These are phyloP conservation scores for Rhizopogon rudus DNA, from an alignment of 768 basidiomycete genomes.

Conservation along the genomic window DNA sequence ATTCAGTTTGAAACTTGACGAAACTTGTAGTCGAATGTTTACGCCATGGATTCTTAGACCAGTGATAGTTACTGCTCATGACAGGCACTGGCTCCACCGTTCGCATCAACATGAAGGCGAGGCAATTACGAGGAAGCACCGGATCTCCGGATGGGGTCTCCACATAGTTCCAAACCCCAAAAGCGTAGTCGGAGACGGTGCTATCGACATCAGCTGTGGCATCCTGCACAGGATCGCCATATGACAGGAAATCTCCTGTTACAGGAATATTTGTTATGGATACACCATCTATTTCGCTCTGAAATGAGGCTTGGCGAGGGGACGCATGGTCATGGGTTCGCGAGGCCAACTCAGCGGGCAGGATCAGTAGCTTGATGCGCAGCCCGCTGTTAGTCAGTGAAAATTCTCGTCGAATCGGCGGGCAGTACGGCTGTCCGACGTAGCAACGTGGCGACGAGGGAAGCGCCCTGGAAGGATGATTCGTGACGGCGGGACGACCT, in stretches of 20 bases:
- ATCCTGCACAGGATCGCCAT: neutral
- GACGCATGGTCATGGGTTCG: neutral
- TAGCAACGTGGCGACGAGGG: conserved; percentile 1
- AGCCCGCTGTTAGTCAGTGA: neutral
- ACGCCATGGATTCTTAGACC: neutral
- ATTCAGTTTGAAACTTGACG: neutral
- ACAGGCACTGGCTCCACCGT: neutral
- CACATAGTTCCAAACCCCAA: neutral
- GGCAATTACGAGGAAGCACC: neutral
- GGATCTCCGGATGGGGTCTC: neutral
- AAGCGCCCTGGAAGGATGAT: neutral
- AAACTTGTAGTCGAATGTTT: neutral
- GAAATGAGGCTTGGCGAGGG: neutral
- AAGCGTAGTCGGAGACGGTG: neutral
- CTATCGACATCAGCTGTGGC: neutral
- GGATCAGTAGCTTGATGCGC: neutral
- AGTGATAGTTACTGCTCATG: neutral
- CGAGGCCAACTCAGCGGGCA: neutral
- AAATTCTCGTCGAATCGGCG: neutral
- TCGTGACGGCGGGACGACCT: neutral
- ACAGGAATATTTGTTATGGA: neutral
- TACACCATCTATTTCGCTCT: neutral
- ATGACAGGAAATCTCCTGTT: neutral
- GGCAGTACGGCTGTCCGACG: neutral
- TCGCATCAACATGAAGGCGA: neutral